Base-by-base conservation (phyloP, 768 basidiomycete genomes). In the Hericium alpestre region DNA sequence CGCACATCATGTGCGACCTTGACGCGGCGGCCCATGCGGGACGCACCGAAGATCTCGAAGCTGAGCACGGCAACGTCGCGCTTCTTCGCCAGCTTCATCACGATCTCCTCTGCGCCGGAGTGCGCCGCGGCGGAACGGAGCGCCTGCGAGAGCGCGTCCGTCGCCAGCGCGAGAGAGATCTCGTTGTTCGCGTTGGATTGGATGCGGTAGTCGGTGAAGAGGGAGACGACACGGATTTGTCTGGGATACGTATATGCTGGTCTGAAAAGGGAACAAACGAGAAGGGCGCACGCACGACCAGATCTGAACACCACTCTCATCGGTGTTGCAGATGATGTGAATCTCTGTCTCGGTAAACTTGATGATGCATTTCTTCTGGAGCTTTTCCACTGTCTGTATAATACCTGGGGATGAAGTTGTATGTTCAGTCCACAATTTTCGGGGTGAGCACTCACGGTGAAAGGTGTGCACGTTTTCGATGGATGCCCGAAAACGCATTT, bases 81-180 rank as follows among this genome's bases (percentile, higher is more conserved):
- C 71, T 90, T 90, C 74, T 94, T 94, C 11, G 90, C 87, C 2
- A 93, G 77, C 70, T 87, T 92, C 78, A 93, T 81, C 53, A 87
- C 77, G 38, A 89, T 79, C 41, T 90, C 83, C 23, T 83, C 83
- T 0, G 77, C 69, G 7, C 61, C 64, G 2, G 59, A 56, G 32
- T 60, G 59, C 3, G 56, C 62, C 0, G 67, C 62, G 6, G 68
- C 69, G 11, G 87, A 89, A 47, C 76, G 78, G n/a, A 94, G 76
- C 0, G 87, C 87, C 0, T 79, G 79, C 11, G 88, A 76, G 2
- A 94, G 77, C 0, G 89, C 83, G 56, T 91, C 91, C 5, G 86
- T 77, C 2, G 82, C 75, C 25, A 93, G 71, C n/a, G 78, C 71
- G 63, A 93, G 71, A 3, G 84, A 85, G 59, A 94, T 93, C 63